Base-by-base conservation (phyloP, 1,139 yeast genomes). In the Fermentozyma sake region DNA sequence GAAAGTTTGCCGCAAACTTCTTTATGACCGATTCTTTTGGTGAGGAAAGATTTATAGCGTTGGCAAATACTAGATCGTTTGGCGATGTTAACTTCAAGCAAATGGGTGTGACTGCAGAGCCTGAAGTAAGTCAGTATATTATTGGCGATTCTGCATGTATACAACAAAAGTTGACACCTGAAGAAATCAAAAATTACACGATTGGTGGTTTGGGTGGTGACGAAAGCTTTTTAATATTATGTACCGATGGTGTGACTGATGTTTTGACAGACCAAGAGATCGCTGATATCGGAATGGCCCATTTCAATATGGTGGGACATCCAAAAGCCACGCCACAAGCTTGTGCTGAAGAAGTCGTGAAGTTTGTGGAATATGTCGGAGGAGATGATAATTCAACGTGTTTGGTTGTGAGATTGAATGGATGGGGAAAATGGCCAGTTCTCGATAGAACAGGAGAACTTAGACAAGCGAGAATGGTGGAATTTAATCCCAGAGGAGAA, bases 301-400 rank as follows among this genome's bases (percentile, higher is more conserved):
- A 84, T 14, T 80, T 76, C 29, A 77, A 79, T 42, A 58, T 73
- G 50, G 66, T 73, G 34, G 95, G 95, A 7, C 69, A 76, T 20
- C 66, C 70, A 12, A 55, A 64, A 19, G 96, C 95, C 2, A 76
- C 87, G 1, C 96, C 97, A 1, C 96, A 85, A 45, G 69, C 61
- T 29, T 83, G 95, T 25, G 91, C 96, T 0, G 79, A 76, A 37
- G 96, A 89, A 51, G 82, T 91, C 14, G 74, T 89, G 11, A 73
- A 77, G 41, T 91, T 80, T 50, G 83, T 89, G 10, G 91, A 83
- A 48, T 84, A 84, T 27, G 71, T 89, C 8, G 96, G 95, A 7
- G 94, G 95, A 3, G 91, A 85, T 45, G 98, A 91, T 52, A 91
- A 91, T 56, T 94, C 97, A 8, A 86, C 96, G 1, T 86, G 96